Evolutionary conservation across 345 rosid genomes (phyloP).

Genomic region (Brassica carinata): DNA sequence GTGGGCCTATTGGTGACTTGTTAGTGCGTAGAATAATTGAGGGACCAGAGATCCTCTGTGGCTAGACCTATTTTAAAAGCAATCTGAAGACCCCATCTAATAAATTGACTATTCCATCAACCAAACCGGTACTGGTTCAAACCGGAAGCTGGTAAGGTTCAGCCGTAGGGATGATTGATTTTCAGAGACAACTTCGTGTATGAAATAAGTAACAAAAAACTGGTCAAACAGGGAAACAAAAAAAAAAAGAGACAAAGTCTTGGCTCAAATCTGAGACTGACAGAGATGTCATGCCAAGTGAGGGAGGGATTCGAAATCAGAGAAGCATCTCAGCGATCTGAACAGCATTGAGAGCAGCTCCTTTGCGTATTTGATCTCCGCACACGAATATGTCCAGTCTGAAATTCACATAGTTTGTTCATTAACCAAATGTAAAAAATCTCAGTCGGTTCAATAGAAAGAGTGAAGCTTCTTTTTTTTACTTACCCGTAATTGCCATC

Average conservation of each 20-base stretch:
- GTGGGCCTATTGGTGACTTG: background rate
- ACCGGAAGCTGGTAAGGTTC: background rate
- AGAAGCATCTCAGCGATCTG: conserved; percentile 96
- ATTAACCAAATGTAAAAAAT: background rate
- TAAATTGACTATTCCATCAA: conserved; percentile 9
- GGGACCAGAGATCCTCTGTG: background rate
- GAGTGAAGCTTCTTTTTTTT: background rate
- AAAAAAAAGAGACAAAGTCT: conserved; percentile 27
- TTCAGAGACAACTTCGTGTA: background rate
- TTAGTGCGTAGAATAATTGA: background rate
- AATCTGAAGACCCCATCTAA: background rate
- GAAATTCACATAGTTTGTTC: conserved; percentile 19
- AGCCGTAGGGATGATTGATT: background rate
- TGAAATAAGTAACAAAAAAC: conserved; percentile 20
- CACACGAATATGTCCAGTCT: conserved; percentile 95
- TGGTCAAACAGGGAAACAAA: conserved; percentile 7
- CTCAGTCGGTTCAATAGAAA: background rate
- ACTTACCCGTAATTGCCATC: conserved; percentile 87
- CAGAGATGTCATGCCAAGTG: conserved; percentile 4
- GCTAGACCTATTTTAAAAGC: background rate
- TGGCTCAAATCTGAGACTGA: conserved; percentile 17
- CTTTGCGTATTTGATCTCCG: conserved; percentile 96
- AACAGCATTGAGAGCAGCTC: conserved; percentile 96
- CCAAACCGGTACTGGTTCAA: conserved; percentile 24
- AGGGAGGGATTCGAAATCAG: conserved; percentile 9